Base-by-base conservation (phyloP, 306 rosid genomes). In the Arachis hypogaea region DNA sequence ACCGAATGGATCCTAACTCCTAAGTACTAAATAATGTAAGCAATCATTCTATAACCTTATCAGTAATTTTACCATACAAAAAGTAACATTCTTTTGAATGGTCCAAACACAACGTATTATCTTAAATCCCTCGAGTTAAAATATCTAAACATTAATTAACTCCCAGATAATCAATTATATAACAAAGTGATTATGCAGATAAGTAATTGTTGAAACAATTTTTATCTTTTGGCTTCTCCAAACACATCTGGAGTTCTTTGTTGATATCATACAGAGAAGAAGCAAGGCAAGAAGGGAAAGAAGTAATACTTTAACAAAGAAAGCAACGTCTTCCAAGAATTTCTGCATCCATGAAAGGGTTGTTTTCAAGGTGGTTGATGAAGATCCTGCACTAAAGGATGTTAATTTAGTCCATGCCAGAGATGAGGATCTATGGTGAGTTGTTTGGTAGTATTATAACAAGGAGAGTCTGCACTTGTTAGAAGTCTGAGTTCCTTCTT, bases 221-320 rank as follows among this genome's bases (percentile, higher is more conserved):
- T 33, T 33, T 33, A 33, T 33, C 38, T 33, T 33, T 33, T 33
- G 38, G 38, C 38, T 33, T 33, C 4, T 33, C 38, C 38, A 33
- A 33, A 33, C 38, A 33, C 3, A 33, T 33, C 38, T 43, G 60
- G 70, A 18, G 49, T 45, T 36, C 0, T n/a, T 22, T 63, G 18
- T 62, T 64, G 36, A 51, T 65, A 54, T 16, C 54, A 46, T 72
- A 12, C 88, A 90, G 93, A 75, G 75, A 88, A 86, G 86, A 80
- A 88, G 82, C 88, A 60, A 58, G 65, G 78, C 12, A 86, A 86
- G 78, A 82, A 83, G 79, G 85, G 79, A 47, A 81, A 83, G 76
- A 83, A 72, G 81, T 75, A 56, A 49, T 33, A 33, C 38, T 33
- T 2, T 2, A 33, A 33, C 50, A 69, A 28, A 40, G 69, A 41